Conservation (phyloP, 2,329 filamentous ascomycete genomes). For the Microcyclosporella mali region DNA sequence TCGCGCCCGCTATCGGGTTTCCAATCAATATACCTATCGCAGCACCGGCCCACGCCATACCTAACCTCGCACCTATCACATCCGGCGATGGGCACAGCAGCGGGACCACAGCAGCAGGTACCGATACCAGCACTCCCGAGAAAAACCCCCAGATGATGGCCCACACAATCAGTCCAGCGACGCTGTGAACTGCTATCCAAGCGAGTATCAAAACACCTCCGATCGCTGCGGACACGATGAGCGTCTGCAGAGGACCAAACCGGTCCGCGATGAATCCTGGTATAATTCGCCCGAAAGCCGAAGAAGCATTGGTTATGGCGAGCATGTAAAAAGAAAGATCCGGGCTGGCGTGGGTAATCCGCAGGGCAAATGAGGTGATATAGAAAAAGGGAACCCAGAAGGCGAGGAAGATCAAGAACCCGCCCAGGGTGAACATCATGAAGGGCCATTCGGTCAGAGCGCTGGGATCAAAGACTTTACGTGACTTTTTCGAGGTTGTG, state of each 20-base stretch:
- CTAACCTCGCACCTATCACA: slow-evolving; percentile 47
- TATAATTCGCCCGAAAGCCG: slow-evolving; percentile 50
- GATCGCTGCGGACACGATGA: slow-evolving; percentile 32
- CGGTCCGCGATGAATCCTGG: slow-evolving; percentile 54
- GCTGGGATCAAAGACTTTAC: slow-evolving; percentile 26
- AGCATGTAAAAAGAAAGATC: slow-evolving; percentile 58
- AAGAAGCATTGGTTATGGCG: slow-evolving; percentile 58
- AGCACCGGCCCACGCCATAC: slow-evolving; percentile 49
- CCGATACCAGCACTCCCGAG: slow-evolving; percentile 19
- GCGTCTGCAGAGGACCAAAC: slow-evolving; percentile 49
- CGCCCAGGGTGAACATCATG: slow-evolving; percentile 38
- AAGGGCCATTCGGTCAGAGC: slow-evolving; percentile 41
- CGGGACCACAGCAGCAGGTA: slow-evolving; percentile 43
- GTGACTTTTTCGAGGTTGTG: slow-evolving; percentile 34
- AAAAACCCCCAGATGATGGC: slow-evolving; percentile 16
- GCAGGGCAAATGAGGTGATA: slow-evolving; percentile 52
- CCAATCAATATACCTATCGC: slow-evolving; percentile 48
- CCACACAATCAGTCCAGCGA: slow-evolving; percentile 13
- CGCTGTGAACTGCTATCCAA: slow-evolving; percentile 14
- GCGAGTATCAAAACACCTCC: slow-evolving; percentile 12
- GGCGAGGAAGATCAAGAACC: slow-evolving; percentile 38
- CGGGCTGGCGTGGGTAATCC: slow-evolving; percentile 37
- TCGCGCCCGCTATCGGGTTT: slow-evolving; percentile 52
- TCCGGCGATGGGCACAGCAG: slow-evolving; percentile 35
- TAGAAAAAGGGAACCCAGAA: slow-evolving; percentile 47